These are phyloP conservation scores for Lineolata rhizophorae DNA, from an alignment of 495 filamentous ascomycete genomes.

Conservation along the genomic window DNA sequence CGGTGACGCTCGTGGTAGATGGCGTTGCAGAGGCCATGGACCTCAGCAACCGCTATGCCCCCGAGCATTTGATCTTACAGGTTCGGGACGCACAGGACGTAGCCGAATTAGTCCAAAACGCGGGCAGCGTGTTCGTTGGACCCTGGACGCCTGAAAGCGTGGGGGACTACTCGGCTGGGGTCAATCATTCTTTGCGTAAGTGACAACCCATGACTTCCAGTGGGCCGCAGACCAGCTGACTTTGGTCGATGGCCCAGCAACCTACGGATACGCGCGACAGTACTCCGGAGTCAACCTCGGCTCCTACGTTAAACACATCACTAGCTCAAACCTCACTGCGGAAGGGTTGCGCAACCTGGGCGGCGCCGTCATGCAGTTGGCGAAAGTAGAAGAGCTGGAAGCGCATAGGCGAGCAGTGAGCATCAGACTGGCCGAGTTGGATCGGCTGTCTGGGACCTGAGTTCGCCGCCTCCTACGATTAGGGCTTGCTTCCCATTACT, in stretches of 20 bases:
- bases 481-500: no score
- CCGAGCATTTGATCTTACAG: conserved; percentile 91
- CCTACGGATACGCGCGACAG: conserved; percentile 92
- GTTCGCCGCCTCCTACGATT: no score
- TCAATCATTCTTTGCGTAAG: conserved; percentile 93
- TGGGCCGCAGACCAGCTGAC: neutral
- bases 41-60: conserved; percentile 87
- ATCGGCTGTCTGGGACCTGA: no score
- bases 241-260: conserved; percentile 50
- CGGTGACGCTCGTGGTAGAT: conserved; percentile 64
- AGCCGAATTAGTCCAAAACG: conserved; percentile 70
- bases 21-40: conserved; percentile 65
- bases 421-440: conserved; percentile 66
- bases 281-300: conserved; percentile 94
- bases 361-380: conserved; percentile 76
- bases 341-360: conserved; percentile 70
- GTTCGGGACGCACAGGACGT: conserved; percentile 46
- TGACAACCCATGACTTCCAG: conserved; percentile 9
- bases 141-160: conserved; percentile 93
- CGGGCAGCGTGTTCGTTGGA: conserved; percentile 87
- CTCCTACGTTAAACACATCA: conserved; percentile 93
- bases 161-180: conserved; percentile 91
- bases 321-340: conserved; percentile 67
- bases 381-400: conserved; percentile 83
- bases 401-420: conserved; percentile 83